These are phyloP conservation scores for Barbarea vulgaris DNA, from an alignment of 345 rosid genomes.

Conservation along the genomic window DNA sequence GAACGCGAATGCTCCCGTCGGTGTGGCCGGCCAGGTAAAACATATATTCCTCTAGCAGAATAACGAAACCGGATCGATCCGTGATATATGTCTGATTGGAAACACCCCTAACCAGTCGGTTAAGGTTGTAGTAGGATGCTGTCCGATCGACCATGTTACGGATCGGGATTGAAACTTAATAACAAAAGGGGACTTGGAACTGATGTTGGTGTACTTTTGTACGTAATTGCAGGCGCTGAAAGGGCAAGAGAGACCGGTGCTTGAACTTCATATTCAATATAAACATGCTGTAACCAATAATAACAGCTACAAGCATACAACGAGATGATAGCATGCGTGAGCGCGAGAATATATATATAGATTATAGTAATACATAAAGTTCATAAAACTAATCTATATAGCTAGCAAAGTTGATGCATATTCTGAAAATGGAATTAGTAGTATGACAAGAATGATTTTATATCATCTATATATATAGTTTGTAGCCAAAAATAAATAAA, in stretches of 20 bases:
- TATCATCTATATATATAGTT: not conserved
- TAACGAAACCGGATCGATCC: not conserved
- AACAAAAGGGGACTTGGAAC: not conserved
- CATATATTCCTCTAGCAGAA: not conserved
- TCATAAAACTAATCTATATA: not conserved
- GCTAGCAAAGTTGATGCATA: not conserved
- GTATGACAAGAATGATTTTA: not conserved
- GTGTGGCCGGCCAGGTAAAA: slow-evolving; percentile 43
- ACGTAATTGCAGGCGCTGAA: slow-evolving; percentile 26
- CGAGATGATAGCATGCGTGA: not conserved
- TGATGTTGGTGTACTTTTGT: not conserved
- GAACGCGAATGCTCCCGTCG: slow-evolving; percentile 47
- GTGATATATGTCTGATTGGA: not conserved
- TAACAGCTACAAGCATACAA: not conserved
- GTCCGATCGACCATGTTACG: not conserved
- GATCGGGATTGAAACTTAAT: not conserved
- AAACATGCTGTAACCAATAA: slow-evolving; percentile 16
- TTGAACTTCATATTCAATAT: slow-evolving; percentile 1
- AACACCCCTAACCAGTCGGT: not conserved
- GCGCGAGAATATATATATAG: not conserved
- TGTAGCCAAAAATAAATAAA: not conserved
- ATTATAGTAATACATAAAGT: not conserved
- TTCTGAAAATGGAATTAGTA: not conserved
- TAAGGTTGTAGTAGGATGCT: not conserved
- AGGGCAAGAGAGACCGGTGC: slow-evolving; percentile 14